Evolutionary conservation across 768 basidiomycete species (phyloP), one percentile per base, ranked within the genome.

Genomic region (Myochromella boudieri): DNA sequence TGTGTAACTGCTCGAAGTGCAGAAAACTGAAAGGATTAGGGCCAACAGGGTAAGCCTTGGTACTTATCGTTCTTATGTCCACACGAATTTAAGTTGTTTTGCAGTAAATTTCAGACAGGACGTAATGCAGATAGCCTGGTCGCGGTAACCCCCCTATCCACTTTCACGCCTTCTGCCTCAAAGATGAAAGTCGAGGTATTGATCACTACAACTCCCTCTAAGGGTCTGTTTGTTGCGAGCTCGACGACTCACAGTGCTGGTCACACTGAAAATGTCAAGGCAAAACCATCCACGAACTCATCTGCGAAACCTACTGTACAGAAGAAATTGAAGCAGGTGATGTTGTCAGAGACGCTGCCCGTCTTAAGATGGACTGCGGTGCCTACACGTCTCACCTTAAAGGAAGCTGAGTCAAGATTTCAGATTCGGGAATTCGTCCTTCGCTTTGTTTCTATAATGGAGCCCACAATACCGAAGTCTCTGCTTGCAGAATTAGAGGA

Each of bases 401-500:
- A 68, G 1, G 76, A 79, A 31, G 80, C 75, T 1, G 74, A 85
- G 51, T 71, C 75, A 21, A 81, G 88, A 8, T 76, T 91, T 37
- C 69, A 80, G 54, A 83, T 91, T 33, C 81, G 89, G 46, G 89
- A 91, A 63, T 92, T 90, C 60, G 59, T 79, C 9, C 59, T 86
- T 37, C 76, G 89, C 26, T 91, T 91, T 52, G 68, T 71, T 1
- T 67, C 70, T 22, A 45, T 79, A 12, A 62, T 84, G 54, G 77
- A 80, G 21, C 70, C 70, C 9, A 39, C 56, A 11, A 57, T 67
- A 32, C 60, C 79, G 38, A 71, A 74, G 51, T 49, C 63, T 2
- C 76, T 82, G 44, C 60, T 85, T 4, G 80, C 84, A 37, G 85
- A 89, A 48, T 65, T 91, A 6, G 87, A 87, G 22, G 71, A 74